phyloP scores from a whole-genome alignment of 1,284 basidiomycete species.

The Coniferiporia sulphurascens region DNA sequence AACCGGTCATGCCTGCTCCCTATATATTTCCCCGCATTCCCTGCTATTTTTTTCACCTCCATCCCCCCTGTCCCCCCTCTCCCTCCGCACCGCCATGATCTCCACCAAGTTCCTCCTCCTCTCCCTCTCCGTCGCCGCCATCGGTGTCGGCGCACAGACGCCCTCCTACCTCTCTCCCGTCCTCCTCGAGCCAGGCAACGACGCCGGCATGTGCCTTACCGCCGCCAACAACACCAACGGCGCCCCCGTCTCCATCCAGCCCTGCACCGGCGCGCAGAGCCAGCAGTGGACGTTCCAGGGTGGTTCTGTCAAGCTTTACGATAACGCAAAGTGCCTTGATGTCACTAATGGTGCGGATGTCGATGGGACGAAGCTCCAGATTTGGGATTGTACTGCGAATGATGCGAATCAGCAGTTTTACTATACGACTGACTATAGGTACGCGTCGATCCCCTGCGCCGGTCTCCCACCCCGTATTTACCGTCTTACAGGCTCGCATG shows the following conservation, averaged over 20 bases:
- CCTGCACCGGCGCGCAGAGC: slow-evolving; percentile 36
- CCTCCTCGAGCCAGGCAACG: slow-evolving; percentile 37
- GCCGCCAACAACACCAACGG: slow-evolving; percentile 43
- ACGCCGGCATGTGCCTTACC: slow-evolving; percentile 43
- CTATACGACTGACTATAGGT: slow-evolving; percentile 38
- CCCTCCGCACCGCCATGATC: slow-evolving; percentile 1
- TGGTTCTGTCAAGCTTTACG: slow-evolving; percentile 38
- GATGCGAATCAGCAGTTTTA: slow-evolving; percentile 40
- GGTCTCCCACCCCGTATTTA: background rate
- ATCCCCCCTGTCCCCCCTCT: background rate
- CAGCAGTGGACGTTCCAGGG: slow-evolving; percentile 42
- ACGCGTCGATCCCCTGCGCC: background rate
- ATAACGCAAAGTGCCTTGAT: slow-evolving; percentile 42
- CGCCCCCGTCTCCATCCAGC: slow-evolving; percentile 39
- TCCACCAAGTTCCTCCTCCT: slow-evolving; percentile 8
- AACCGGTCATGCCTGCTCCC: no score
- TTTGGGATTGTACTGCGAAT: slow-evolving; percentile 38
- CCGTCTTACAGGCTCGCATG: slow-evolving; percentile 31
- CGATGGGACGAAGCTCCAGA: slow-evolving; percentile 43
- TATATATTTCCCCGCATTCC: no score
- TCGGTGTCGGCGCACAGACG: slow-evolving; percentile 9
- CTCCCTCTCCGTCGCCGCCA: slow-evolving; percentile 4
- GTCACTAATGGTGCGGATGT: slow-evolving; percentile 34
- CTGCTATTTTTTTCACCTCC: no score
- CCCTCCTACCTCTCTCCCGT: slow-evolving; percentile 24